A percentile compares a stretch with the other conserved stretches of the same genome.
phyloP scores from a whole-genome alignment of 805 yeast genomes.

The Isabelozyma rhagii region DNA sequence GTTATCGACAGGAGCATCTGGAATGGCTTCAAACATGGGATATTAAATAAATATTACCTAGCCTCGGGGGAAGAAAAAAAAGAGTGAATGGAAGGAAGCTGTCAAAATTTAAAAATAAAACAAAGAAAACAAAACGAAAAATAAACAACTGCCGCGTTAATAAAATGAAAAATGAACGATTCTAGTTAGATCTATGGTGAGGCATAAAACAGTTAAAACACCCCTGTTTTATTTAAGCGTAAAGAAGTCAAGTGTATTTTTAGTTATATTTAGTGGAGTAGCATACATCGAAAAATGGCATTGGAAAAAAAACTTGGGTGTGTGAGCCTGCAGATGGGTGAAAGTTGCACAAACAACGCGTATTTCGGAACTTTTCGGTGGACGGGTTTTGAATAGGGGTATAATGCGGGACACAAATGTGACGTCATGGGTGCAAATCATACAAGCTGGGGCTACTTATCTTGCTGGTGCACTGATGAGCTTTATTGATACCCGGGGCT shows the following conservation, averaged over 20 bases:
- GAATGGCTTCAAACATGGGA: conserved; percentile 19
- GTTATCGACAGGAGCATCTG: conserved; percentile 37
- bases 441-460: too few relatives aligned
- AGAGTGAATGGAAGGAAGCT: not conserved
- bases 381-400: not conserved
- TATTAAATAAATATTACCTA: not conserved
- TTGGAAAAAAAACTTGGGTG: not conserved
- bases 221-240: not conserved
- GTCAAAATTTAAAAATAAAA: not conserved
- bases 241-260: not conserved
- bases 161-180: not conserved
- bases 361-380: not conserved
- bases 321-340: not conserved
- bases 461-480: too few relatives aligned
- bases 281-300: not conserved
- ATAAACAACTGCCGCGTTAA: not conserved
- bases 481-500: too few relatives aligned
- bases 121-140: not conserved
- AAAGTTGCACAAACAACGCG: not conserved
- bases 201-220: too few relatives aligned
- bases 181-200: not conserved
- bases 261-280: not conserved
- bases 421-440: too few relatives aligned
- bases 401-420: too few relatives aligned
- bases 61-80: too few relatives aligned